Evolutionary conservation across 1,284 basidiomycete species (phyloP).

Genomic region (Trichosporon inkin): DNA sequence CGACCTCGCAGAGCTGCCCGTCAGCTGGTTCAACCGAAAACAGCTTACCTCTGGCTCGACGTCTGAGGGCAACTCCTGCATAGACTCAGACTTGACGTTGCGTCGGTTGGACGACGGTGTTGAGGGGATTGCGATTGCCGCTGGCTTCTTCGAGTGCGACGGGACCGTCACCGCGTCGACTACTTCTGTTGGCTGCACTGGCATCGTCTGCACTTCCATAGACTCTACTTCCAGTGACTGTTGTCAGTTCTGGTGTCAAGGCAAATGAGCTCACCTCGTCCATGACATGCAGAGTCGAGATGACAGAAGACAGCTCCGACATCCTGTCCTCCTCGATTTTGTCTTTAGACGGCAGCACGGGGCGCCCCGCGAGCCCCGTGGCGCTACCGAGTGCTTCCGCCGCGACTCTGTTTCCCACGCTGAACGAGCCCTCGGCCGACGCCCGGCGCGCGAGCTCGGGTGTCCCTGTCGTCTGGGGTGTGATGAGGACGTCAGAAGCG

Average conservation of each 20-base stretch:
- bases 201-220: not conserved
- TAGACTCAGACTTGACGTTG: not conserved
- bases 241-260: not conserved
- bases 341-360: not conserved
- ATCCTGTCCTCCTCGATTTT: conserved; percentile 1
- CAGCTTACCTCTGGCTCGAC: conserved; percentile 12
- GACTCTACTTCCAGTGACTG: not conserved
- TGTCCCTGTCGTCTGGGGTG: conserved; percentile 1
- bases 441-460: not conserved
- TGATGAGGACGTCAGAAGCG: not conserved
- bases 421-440: not conserved
- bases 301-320: conserved; percentile 1
- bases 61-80: conserved; percentile 6
- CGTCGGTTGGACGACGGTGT: not conserved
- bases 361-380: conserved; percentile 2
- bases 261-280: not conserved
- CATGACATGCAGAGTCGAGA: conserved; percentile 5
- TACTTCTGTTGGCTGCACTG: not conserved
- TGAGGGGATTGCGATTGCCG: not conserved
- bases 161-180: not conserved
- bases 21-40: not conserved
- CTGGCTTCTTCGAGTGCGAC: not conserved
- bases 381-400: conserved; percentile 6
- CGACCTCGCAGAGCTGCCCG: conserved; percentile 11
- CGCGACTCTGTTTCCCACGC: not conserved